Evolutionary conservation across 768 basidiomycete genomes (phyloP).

Genomic region (Mycena kentingensis): DNA sequence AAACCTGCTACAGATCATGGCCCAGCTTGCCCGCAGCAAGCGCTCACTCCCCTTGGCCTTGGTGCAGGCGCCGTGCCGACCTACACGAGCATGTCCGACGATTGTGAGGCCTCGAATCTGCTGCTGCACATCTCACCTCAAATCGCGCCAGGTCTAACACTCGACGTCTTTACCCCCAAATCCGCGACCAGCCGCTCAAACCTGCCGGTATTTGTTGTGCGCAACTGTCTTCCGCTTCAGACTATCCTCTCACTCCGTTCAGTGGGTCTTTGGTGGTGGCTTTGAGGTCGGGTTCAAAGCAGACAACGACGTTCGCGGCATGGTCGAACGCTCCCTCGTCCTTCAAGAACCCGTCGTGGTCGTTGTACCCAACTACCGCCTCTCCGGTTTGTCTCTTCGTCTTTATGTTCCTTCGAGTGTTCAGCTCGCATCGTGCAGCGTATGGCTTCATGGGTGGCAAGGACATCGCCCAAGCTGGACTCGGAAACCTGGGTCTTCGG

Average conservation of each 20-base stretch:
- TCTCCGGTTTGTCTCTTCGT: conserved; percentile 3
- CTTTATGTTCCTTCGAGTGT: neutral
- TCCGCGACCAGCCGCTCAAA: neutral
- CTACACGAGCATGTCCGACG: conserved; percentile 4
- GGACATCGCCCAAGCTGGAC: conserved; percentile 9
- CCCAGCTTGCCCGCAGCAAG: conserved; percentile 14
- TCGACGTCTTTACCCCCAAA: conserved; percentile 8
- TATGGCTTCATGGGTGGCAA: conserved; percentile 19
- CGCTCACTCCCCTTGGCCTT: neutral
- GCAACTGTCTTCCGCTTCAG: neutral
- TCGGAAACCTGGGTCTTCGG: conserved; percentile 20
- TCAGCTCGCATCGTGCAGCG: neutral
- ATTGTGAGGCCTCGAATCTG: conserved; percentile 7
- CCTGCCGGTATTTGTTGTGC: conserved; percentile 13
- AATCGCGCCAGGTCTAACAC: conserved; percentile 4
- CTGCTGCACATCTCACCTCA: neutral
- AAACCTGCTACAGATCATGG: conserved; percentile 1
- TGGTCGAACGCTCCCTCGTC: conserved; percentile 2
- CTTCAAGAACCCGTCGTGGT: neutral
- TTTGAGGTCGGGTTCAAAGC: neutral
- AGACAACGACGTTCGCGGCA: neutral
- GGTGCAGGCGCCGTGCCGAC: neutral
- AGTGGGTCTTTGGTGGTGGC: conserved; percentile 16
- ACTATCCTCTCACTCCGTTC: neutral
- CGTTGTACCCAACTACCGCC: conserved; percentile 9